These are phyloP conservation scores for Apiospora arundinis DNA, from an alignment of 2,329 filamentous ascomycete genomes.

Conservation along the genomic window DNA sequence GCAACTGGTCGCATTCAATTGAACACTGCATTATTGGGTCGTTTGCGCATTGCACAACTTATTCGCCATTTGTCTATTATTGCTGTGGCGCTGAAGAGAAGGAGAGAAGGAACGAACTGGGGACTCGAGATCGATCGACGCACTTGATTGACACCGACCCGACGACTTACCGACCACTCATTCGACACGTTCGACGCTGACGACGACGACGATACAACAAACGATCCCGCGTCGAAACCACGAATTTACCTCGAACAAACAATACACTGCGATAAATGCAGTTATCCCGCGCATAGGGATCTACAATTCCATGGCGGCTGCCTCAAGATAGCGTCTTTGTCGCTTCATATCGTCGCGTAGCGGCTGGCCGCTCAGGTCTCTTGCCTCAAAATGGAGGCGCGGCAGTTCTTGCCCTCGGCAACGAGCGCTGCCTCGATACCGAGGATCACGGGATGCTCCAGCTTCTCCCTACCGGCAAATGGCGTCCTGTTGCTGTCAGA, in stretches of 20 bases:
- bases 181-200: background rate
- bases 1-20: constrained; percentile 6
- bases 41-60: background rate
- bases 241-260: background rate
- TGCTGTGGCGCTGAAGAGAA: background rate
- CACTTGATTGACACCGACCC: background rate
- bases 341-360: constrained; percentile 35
- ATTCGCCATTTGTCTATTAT: background rate
- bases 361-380: constrained; percentile 36
- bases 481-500: constrained; percentile 57
- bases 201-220: background rate
- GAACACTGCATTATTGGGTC: background rate
- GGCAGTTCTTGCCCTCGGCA: constrained; percentile 38
- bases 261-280: background rate
- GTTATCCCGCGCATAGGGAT: constrained; percentile 29
- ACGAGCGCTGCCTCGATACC: constrained; percentile 32
- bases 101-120: background rate
- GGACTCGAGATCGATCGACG: background rate
- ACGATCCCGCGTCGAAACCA: background rate
- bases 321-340: constrained; percentile 36
- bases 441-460: constrained; percentile 43
- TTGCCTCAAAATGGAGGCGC: constrained; percentile 33
- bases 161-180: background rate
- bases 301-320: constrained; percentile 43
- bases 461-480: constrained; percentile 50